Conservation (phyloP, 495 filamentous ascomycete species). For the Neurospora pannonica region DNA sequence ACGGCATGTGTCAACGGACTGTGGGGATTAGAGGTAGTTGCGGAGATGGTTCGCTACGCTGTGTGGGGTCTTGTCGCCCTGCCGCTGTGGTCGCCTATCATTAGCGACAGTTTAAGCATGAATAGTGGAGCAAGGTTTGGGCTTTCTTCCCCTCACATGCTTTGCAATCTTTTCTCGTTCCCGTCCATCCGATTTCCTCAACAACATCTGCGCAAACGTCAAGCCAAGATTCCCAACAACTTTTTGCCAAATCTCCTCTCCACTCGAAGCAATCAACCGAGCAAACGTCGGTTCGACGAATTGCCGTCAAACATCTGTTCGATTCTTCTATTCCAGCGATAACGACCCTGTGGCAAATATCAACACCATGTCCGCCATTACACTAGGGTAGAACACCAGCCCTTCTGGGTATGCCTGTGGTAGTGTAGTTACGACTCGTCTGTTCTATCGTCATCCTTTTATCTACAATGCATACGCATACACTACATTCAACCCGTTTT, state of each 20-base stretch:
- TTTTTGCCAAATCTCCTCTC: neutral
- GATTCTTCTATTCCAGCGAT: neutral
- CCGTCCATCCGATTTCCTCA: neutral
- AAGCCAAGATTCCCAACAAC: neutral
- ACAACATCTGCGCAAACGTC: neutral
- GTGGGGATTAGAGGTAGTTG: neutral
- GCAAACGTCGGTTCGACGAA: neutral
- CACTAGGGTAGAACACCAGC: neutral
- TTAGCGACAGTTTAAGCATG: neutral
- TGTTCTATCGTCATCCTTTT: neutral
- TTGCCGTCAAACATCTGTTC: neutral
- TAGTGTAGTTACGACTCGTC: neutral
- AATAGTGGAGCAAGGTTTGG: neutral
- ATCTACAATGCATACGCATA: neutral
- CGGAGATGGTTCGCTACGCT: neutral
- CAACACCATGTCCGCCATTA: neutral
- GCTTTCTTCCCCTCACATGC: neutral
- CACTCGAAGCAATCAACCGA: neutral
- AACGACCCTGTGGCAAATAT: neutral
- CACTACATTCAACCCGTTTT: neutral
- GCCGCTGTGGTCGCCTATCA: neutral
- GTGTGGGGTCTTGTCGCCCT: neutral
- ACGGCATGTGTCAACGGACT: neutral
- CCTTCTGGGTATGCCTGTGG: neutral
- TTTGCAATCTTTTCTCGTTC: neutral